These are phyloP conservation scores for Punica granatum DNA, from an alignment of 345 rosid species.

Conservation along the genomic window DNA sequence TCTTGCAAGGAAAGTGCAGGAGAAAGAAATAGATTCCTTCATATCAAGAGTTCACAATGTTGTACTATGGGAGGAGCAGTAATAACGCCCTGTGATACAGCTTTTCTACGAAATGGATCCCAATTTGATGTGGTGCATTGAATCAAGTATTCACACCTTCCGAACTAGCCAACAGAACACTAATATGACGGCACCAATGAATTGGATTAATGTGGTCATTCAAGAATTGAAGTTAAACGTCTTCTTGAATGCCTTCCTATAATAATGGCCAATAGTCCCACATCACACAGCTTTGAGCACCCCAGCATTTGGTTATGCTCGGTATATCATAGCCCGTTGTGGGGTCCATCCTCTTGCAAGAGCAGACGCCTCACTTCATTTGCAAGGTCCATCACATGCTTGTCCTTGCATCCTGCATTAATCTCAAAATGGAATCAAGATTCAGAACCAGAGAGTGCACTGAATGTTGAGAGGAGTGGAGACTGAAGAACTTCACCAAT, in stretches of 20 bases:
- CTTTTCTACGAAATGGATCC: too few relatives aligned
- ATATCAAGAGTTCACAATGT: too few relatives aligned
- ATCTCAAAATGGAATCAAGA: background rate
- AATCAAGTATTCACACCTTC: too few relatives aligned
- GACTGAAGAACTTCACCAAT: constrained; percentile 25
- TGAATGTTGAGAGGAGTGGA: background rate
- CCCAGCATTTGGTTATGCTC: background rate
- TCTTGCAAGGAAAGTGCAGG: too few relatives aligned
- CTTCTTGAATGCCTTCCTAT: background rate
- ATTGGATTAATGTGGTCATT: too few relatives aligned
- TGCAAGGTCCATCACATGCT: constrained; percentile 69
- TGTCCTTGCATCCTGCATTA: constrained; percentile 51
- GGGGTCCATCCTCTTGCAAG: constrained; percentile 14
- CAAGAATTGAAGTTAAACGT: too few relatives aligned
- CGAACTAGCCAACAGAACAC: too few relatives aligned
- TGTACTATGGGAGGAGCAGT: too few relatives aligned
- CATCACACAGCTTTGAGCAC: background rate
- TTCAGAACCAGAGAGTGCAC: background rate
- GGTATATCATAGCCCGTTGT: constrained; percentile 1
- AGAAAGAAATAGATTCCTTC: too few relatives aligned
- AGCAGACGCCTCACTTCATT: constrained; percentile 55
- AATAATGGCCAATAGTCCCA: background rate
- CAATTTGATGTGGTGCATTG: too few relatives aligned
- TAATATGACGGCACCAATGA: too few relatives aligned
- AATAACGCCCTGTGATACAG: too few relatives aligned